phyloP scores from a whole-genome alignment of 2,329 filamentous ascomycete genomes.

The Colletotrichum agaves region DNA sequence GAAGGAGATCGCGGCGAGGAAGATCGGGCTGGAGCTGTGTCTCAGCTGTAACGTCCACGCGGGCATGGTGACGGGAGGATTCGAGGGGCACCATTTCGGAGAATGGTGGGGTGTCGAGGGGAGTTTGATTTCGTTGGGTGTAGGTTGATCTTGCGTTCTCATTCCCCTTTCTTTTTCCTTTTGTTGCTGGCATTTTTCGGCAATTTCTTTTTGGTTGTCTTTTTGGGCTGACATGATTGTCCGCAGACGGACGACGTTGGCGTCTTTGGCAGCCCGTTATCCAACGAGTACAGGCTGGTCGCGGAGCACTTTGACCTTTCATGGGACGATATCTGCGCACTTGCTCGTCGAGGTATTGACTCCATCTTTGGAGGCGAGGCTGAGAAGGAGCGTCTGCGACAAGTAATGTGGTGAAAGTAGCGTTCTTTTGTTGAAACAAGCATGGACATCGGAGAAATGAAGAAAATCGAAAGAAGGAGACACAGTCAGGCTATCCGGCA shows the following conservation, averaged over 20 bases:
- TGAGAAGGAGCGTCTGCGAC: slow-evolving; percentile 68
- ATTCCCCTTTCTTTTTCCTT: too few species aligned
- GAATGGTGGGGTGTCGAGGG: slow-evolving; percentile 72
- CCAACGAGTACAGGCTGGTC: slow-evolving; percentile 80
- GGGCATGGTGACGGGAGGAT: slow-evolving; percentile 74
- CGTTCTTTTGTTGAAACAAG: background rate
- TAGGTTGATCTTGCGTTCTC: slow-evolving; percentile 56
- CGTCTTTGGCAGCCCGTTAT: slow-evolving; percentile 80
- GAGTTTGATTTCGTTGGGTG: slow-evolving; percentile 73
- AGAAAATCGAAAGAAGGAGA: too few species aligned
- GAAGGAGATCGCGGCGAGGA: slow-evolving; percentile 59
- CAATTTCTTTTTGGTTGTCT: too few species aligned
- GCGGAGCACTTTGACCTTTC: slow-evolving; percentile 74
- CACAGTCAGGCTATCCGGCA: too few species aligned
- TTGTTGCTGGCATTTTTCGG: background rate
- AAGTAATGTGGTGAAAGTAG: slow-evolving; percentile 57
- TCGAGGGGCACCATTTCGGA: slow-evolving; percentile 80
- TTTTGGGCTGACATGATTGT: background rate
- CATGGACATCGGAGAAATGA: background rate
- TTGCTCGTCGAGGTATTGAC: slow-evolving; percentile 71
- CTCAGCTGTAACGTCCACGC: slow-evolving; percentile 84
- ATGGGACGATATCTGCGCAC: slow-evolving; percentile 55
- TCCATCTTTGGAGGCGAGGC: slow-evolving; percentile 73
- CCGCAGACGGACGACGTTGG: slow-evolving; percentile 83
- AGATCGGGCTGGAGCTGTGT: slow-evolving; percentile 78